Evolutionary conservation across 495 filamentous ascomycete species (phyloP).

Genomic region (Daldinia concentrica): DNA sequence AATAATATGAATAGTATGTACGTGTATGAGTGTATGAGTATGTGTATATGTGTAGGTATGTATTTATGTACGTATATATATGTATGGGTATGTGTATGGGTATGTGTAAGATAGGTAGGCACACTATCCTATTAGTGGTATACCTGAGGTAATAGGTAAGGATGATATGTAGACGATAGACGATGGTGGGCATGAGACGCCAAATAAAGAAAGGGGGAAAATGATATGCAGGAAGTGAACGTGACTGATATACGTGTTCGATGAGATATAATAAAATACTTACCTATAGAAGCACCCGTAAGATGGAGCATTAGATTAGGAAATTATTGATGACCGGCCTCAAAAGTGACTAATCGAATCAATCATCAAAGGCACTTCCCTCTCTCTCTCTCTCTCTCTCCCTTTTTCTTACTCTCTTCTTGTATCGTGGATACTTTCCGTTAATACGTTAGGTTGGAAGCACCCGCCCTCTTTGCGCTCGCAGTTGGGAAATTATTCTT

Average conservation of each 20-base stretch:
- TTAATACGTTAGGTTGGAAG: slow-evolving; percentile 1
- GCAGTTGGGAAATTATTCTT: neutral
- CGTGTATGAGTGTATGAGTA: neutral
- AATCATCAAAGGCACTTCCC: slow-evolving; percentile 21
- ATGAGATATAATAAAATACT: slow-evolving; percentile 44
- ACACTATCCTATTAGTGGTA: neutral
- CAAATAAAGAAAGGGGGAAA: slow-evolving; percentile 34
- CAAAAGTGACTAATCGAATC: slow-evolving; percentile 42
- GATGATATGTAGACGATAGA: neutral
- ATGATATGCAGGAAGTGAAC: slow-evolving; percentile 30
- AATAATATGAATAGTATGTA: neutral
- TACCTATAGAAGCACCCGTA: slow-evolving; percentile 42
- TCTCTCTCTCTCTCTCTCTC: slow-evolving; percentile 9
- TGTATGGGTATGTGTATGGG: neutral
- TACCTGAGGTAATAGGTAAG: neutral
- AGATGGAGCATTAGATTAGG: slow-evolving; percentile 38
- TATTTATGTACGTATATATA: neutral
- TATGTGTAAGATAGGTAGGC: neutral
- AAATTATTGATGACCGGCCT: slow-evolving; percentile 44
- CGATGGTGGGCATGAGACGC: slow-evolving; percentile 22
- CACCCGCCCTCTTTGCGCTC: neutral
- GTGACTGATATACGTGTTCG: slow-evolving; percentile 44
- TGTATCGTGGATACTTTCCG: neutral
- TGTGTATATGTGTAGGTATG: neutral
- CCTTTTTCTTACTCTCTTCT: neutral